A percentile compares a stretch with the other conserved stretches of the same genome.
These are phyloP conservation scores for Aspergillus sp. DNA, from an alignment of 2,329 filamentous ascomycete genomes.

Conservation along the genomic window DNA sequence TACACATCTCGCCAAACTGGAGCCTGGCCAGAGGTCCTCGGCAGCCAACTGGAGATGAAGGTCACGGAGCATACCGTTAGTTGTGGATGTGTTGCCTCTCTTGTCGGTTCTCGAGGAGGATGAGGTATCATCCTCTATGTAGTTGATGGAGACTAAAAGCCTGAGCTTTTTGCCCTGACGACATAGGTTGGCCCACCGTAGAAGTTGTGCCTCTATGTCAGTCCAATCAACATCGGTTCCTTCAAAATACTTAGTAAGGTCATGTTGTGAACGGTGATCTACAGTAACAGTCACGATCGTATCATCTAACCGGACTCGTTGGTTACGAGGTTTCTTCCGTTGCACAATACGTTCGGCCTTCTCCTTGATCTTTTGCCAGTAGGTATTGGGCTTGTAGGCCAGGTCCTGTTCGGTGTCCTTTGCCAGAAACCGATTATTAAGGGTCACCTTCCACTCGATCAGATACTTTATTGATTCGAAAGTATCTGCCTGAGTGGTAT, in stretches of 20 bases:
- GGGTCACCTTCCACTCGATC: constrained; percentile 22
- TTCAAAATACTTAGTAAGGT: constrained; percentile 22
- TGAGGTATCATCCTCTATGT: constrained; percentile 19
- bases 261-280: constrained; percentile 18
- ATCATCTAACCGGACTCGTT: constrained; percentile 21
- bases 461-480: constrained; percentile 9
- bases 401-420: constrained; percentile 22
- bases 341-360: constrained; percentile 13
- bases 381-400: constrained; percentile 14
- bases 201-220: constrained; percentile 20
- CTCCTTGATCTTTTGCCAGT: constrained; percentile 18
- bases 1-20: constrained; percentile 32
- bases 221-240: constrained; percentile 21
- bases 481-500: not conserved
- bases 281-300: constrained; percentile 19
- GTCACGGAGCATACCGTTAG: constrained; percentile 24
- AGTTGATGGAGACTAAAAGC: constrained; percentile 24
- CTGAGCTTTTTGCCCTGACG: constrained; percentile 20
- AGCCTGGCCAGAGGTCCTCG: constrained; percentile 21
- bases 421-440: constrained; percentile 18
- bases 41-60: constrained; percentile 21
- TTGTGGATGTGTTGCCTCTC: constrained; percentile 18
- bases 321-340: constrained; percentile 17
- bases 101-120: constrained; percentile 9
- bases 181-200: constrained; percentile 14